phyloP scores from a whole-genome alignment of 2,329 filamentous ascomycete genomes.

The Verticillium dahliae region DNA sequence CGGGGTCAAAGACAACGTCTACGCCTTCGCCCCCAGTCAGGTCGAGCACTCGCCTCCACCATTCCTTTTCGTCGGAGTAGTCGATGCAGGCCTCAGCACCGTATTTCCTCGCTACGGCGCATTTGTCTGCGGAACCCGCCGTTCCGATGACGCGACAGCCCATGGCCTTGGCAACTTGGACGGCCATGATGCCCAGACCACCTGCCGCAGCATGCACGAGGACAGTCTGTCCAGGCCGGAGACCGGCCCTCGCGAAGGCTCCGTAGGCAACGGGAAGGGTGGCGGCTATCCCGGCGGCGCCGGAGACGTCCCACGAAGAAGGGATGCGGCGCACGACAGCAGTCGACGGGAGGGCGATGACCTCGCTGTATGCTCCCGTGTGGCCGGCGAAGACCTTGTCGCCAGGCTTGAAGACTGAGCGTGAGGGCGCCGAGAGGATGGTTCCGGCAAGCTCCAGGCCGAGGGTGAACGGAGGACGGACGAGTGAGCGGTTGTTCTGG shows the following conservation, averaged over 20 bases:
- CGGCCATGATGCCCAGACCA: conserved; percentile 47
- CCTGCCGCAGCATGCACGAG: conserved; percentile 50
- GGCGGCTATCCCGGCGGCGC: conserved; percentile 46
- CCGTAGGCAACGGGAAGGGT: conserved; percentile 50
- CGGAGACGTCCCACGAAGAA: conserved; percentile 32
- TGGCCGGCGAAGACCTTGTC: conserved; percentile 47
- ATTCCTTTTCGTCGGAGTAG: conserved; percentile 27
- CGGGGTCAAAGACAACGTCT: conserved; percentile 51
- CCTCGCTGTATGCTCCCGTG: conserved; percentile 46
- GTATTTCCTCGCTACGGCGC: conserved; percentile 26
- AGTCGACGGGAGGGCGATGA: conserved; percentile 33
- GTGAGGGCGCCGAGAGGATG: conserved; percentile 30
- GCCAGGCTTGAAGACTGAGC: conserved; percentile 31
- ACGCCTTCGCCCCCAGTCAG: conserved; percentile 43
- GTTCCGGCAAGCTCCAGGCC: conserved; percentile 56
- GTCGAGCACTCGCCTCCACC: conserved; percentile 43
- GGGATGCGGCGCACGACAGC: conserved; percentile 35
- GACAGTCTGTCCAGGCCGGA: conserved; percentile 40
- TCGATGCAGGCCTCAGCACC: conserved; percentile 36
- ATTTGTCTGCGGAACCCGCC: conserved; percentile 39
- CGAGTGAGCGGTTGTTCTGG: conserved; percentile 52
- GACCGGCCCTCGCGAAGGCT: conserved; percentile 33
- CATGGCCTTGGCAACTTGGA: conserved; percentile 45
- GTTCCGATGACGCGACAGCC: conserved; percentile 49
- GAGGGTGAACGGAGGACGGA: conserved; percentile 50